Conservation (phyloP, 129 eudicot genomes). For the Helianthus annuus region HanXRQr2.0-SUNRISE NC_035440.2:30769747-30770246, state of each 20-base stretch:
- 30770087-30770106: conserved; percentile 61
- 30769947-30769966: background rate
- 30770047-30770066: conserved; percentile 51
- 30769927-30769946: conserved; percentile 13
- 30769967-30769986: background rate
- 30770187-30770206: conserved; percentile 55
- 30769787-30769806: conserved; percentile 6
- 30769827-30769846: conserved; percentile 12
- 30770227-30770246: conserved; percentile 70
- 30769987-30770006: background rate
- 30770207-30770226: conserved; percentile 55
- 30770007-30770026: background rate
- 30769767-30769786: conserved; percentile 6
- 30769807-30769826: background rate
- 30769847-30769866: conserved; percentile 15
- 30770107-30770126: conserved; percentile 59
- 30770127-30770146: conserved; percentile 49
- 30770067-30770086: conserved; percentile 71
- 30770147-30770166: conserved; percentile 40
- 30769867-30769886: conserved; percentile 15
- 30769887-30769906: conserved; percentile 16
- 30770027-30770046: background rate
- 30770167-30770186: conserved; percentile 48
- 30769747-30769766: conserved; percentile 13
- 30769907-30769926: conserved; percentile 9